Evolutionary conservation across 2,329 filamentous ascomycete genomes (phyloP), one percentile per base, ranked within the genome.

Genomic region (Monosporascus sp.): DNA sequence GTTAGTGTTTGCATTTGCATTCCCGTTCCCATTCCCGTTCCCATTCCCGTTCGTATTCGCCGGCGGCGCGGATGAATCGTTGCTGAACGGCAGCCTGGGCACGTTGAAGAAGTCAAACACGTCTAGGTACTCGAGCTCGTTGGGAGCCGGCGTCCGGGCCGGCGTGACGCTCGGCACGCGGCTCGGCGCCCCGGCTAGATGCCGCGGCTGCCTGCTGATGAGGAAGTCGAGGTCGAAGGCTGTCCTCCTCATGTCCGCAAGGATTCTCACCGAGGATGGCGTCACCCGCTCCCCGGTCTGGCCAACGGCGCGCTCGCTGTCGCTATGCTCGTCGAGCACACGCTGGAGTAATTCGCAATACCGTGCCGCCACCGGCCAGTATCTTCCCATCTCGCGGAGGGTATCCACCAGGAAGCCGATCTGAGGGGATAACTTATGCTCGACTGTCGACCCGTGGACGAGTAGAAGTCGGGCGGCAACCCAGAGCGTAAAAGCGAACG

Each of bases 41-140:
- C n/a, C n/a, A n/a, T 52, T 54, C 3, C 59, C 58, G 25, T 54
- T n/a, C 24, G 51, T 50, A 49, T 59, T 57, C 14, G 49, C 18
- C 8, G 48, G 67, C 18, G 47, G 61, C 47, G 57, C 65, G 50
- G 48, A 64, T 17, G 58, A 57, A 50, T 75, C 72, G 11, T 72
- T 70, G 31, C 72, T 72, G 22, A 80, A 70, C 0, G 82, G 80
- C 24, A 96, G 73, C 18, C 90, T 77, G 1, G 92, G 92, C 52
- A 95, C 84, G 66, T 96, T 96, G 77, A 96, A 97, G 66, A 95
- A 96, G 62, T 94, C 90, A 67, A 97, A 96, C 0, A 96, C 89
- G 62, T 96, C 91, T 3, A 96, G 75, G 66, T 95, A 96, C 67
- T 96, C 92, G 3, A 96, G 75, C 64, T 96, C 90, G 60, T 94